A percentile compares a stretch with the other conserved stretches of the same genome.
phyloP scores from a whole-genome alignment of 352 stramenopile species.

The Phytophthora capsici region DNA sequence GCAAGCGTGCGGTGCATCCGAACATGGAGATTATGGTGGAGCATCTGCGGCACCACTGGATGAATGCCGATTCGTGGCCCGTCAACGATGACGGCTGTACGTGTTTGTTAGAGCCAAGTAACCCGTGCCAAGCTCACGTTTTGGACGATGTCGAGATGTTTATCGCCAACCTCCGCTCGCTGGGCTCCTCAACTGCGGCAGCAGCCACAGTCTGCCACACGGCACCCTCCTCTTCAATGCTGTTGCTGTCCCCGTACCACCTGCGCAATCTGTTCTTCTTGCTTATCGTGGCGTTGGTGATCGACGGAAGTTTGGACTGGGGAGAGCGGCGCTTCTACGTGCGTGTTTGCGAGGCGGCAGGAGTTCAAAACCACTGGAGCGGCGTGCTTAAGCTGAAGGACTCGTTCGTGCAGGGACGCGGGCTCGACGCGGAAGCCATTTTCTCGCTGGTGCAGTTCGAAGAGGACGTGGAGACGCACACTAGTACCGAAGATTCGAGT shows the following conservation, averaged over 20 bases:
- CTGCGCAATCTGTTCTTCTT: constrained; percentile 53
- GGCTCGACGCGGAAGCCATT: constrained; percentile 43
- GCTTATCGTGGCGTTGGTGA: constrained; percentile 49
- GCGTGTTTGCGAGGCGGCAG: constrained; percentile 43
- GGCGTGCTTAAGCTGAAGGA: constrained; percentile 46
- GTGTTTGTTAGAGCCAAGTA: constrained; percentile 25
- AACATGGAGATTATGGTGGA: constrained; percentile 70
- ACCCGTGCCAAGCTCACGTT: constrained; percentile 35
- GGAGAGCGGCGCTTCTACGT: constrained; percentile 49
- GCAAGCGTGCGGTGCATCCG: constrained; percentile 55
- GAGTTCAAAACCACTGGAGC: constrained; percentile 48
- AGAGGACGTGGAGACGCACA: constrained; percentile 12
- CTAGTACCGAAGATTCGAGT: constrained; percentile 19
- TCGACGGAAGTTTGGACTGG: constrained; percentile 57
- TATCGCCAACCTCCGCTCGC: constrained; percentile 27
- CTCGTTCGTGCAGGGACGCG: constrained; percentile 45
- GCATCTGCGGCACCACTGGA: constrained; percentile 48
- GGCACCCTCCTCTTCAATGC: constrained; percentile 1
- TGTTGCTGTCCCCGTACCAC: constrained; percentile 31
- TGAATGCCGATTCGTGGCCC: constrained; percentile 46
- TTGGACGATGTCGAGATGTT: constrained; percentile 48
- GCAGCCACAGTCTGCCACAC: background rate
- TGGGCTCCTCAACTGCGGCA: constrained; percentile 8
- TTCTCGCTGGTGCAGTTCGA: constrained; percentile 42
- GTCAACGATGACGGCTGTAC: constrained; percentile 32